Conservation (phyloP, 1,284 basidiomycete genomes). For the Clitocybe nebularis region DNA sequence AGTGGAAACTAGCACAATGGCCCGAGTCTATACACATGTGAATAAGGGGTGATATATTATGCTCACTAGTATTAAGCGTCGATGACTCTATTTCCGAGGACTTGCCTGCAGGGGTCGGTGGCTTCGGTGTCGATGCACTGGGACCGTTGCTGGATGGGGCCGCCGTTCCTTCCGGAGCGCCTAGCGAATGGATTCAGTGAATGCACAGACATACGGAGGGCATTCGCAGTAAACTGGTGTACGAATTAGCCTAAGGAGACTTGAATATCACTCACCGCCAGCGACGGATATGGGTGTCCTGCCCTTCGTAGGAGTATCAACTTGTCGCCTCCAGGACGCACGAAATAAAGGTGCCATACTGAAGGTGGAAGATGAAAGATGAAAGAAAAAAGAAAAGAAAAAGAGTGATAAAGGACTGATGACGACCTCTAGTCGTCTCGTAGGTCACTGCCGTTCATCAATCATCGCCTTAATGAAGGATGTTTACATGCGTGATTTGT, state of each 20-base stretch:
- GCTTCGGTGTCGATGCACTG: slow-evolving; percentile 1
- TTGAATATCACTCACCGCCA: slow-evolving; percentile 12
- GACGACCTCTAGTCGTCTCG: too few relatives aligned
- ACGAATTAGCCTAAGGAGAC: neutral
- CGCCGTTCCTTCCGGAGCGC: slow-evolving; percentile 9
- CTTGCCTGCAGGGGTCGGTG: neutral
- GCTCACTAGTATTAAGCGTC: slow-evolving; percentile 1
- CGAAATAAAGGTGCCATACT: slow-evolving; percentile 18
- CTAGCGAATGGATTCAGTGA: slow-evolving; percentile 10
- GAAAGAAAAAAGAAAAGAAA: slow-evolving; percentile 13
- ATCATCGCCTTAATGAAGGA: neutral
- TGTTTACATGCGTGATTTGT: neutral
- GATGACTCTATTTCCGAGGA: slow-evolving; percentile 1
- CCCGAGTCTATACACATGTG: neutral
- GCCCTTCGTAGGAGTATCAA: slow-evolving; percentile 8
- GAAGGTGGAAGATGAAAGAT: slow-evolving; percentile 9
- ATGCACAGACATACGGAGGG: neutral
- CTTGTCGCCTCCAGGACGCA: slow-evolving; percentile 21
- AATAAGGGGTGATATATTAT: neutral
- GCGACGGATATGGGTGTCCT: slow-evolving; percentile 8
- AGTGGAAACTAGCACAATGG: neutral
- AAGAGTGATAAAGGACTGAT: too few relatives aligned
- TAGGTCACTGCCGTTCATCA: too few relatives aligned
- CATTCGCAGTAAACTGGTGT: neutral
- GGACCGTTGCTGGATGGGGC: slow-evolving; percentile 5